Conservation (phyloP, 495 filamentous ascomycete genomes). For the Talaromyces thailandensis region DNA sequence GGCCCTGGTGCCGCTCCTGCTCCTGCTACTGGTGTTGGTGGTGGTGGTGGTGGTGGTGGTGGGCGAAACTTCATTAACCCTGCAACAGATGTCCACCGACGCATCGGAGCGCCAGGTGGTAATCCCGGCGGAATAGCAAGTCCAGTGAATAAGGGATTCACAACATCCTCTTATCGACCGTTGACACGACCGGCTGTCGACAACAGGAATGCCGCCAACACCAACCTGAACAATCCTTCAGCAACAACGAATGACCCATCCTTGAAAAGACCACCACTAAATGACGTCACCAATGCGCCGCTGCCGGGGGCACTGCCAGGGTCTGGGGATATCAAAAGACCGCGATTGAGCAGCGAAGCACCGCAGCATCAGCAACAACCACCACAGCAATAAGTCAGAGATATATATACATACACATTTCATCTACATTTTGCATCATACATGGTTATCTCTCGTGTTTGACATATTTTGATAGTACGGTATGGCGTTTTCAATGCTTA, state of each 20-base stretch:
- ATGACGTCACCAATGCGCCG: conserved; percentile 43
- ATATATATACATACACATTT: background rate
- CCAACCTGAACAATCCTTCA: background rate
- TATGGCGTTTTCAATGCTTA: background rate
- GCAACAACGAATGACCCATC: background rate
- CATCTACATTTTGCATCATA: background rate
- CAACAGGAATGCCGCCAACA: conserved; percentile 12
- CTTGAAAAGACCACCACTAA: conserved; percentile 37
- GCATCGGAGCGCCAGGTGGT: conserved; percentile 64
- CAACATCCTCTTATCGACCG: conserved; percentile 34
- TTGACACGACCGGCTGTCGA: conserved; percentile 33
- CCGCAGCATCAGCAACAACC: conserved; percentile 8
- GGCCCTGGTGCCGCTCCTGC: background rate
- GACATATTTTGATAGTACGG: background rate
- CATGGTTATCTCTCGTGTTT: background rate
- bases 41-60: no score
- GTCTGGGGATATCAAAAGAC: conserved; percentile 28
- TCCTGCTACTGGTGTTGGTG: no score
- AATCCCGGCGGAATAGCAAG: conserved; percentile 17
- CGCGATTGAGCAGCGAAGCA: conserved; percentile 14
- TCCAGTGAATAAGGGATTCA: conserved; percentile 28
- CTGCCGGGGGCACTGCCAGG: conserved; percentile 9
- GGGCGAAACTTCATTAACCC: conserved; percentile 57
- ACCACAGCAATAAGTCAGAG: conserved; percentile 5
- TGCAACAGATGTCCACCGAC: conserved; percentile 53